A percentile compares a stretch with the other conserved stretches of the same genome.
phyloP scores from a whole-genome alignment of 2,329 filamentous ascomycete species.

The Cercospora canescens region DNA sequence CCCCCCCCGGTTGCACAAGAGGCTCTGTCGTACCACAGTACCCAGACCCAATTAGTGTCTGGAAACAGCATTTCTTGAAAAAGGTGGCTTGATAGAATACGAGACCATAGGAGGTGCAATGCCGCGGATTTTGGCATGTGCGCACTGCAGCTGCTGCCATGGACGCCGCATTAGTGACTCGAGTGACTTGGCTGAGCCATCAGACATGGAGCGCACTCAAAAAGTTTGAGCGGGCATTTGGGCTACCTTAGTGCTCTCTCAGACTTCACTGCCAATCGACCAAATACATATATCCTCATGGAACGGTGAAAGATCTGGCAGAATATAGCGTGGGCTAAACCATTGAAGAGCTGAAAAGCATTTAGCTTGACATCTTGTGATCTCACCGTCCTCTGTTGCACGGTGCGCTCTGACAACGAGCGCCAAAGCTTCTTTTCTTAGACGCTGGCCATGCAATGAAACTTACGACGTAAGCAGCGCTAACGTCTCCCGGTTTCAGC shows the following conservation, averaged over 20 bases:
- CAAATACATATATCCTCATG: no score
- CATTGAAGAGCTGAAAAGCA: not conserved
- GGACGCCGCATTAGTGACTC: no score
- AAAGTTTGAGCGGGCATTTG: no score
- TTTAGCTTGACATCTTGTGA: not conserved
- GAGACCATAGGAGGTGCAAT: not conserved
- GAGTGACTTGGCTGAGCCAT: no score
- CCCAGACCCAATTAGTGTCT: not conserved
- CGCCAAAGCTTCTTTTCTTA: not conserved
- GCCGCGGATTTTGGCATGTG: not conserved
- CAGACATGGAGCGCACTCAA: no score
- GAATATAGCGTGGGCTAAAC: not conserved
- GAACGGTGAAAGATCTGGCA: no score
- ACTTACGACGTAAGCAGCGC: not conserved
- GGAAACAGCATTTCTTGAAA: not conserved
- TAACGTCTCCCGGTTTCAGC: not conserved
- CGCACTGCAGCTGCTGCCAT: not conserved
- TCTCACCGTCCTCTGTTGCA: not conserved
- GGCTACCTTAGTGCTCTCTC: no score
- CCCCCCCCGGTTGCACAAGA: not conserved
- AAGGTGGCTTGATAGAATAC: not conserved
- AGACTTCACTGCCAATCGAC: no score
- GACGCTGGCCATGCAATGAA: not conserved
- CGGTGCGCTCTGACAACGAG: not conserved
- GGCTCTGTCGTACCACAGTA: not conserved